Evolutionary conservation across 2,329 filamentous ascomycete genomes (phyloP).

Genomic region (Penicillium sp.): DNA sequence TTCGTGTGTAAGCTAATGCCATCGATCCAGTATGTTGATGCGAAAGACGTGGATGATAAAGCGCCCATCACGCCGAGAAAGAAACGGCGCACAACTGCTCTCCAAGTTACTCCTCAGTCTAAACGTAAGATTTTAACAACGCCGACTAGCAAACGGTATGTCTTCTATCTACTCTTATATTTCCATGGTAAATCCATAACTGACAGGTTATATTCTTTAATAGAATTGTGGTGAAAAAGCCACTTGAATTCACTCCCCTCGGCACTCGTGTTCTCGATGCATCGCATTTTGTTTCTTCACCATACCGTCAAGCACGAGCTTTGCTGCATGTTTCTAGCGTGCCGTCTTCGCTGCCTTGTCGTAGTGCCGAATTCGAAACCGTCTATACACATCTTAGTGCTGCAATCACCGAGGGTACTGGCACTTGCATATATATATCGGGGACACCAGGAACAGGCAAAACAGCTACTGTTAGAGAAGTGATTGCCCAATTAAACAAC

Average conservation of each 20-base stretch:
- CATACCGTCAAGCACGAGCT: constrained; percentile 85
- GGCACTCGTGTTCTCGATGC: constrained; percentile 80
- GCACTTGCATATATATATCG: constrained; percentile 97
- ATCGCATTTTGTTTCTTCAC: constrained; percentile 70
- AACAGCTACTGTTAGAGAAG: constrained; percentile 93
- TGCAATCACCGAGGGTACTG: constrained; percentile 87
- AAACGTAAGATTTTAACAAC: constrained; percentile 50
- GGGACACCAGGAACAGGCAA: constrained; percentile 98
- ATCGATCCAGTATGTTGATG: constrained; percentile 32
- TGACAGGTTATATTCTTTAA: constrained; percentile 12
- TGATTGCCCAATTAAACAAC: constrained; percentile 83
- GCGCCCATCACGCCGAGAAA: constrained; percentile 54
- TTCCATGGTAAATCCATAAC: background rate
- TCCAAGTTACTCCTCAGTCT: constrained; percentile 40
- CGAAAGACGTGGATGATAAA: constrained; percentile 27
- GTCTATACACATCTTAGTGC: constrained; percentile 93
- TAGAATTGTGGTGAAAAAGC: constrained; percentile 72
- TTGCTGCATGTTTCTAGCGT: constrained; percentile 92
- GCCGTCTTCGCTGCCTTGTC: constrained; percentile 80
- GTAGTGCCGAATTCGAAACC: constrained; percentile 83
- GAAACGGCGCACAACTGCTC: constrained; percentile 49
- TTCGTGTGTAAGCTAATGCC: constrained; percentile 9
- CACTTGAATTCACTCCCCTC: constrained; percentile 92
- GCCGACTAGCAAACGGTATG: constrained; percentile 59
- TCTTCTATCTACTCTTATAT: background rate